These are phyloP conservation scores for Claviceps sp. DNA, from an alignment of 2,329 filamentous ascomycete species.

Conservation along the genomic window DNA sequence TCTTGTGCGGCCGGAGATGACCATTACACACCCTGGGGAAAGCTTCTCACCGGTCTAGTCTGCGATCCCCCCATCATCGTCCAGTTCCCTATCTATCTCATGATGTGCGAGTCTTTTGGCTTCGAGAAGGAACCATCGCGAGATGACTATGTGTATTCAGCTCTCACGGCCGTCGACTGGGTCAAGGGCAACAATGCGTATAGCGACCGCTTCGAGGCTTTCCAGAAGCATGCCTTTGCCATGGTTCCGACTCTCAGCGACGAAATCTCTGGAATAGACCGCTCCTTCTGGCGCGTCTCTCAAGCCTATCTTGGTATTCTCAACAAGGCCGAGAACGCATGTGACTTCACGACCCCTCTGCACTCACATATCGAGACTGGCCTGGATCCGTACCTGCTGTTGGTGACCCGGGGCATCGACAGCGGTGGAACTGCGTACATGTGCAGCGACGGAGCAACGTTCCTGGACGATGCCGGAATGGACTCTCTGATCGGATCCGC, in stretches of 20 bases:
- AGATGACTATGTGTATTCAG: conserved; percentile 6
- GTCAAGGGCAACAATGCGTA: conserved; percentile 4
- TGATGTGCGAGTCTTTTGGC: conserved; percentile 7
- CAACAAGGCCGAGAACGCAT: conserved; percentile 3
- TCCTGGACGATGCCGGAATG: conserved; percentile 4
- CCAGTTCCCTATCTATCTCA: conserved; percentile 8
- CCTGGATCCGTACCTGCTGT: conserved; percentile 4
- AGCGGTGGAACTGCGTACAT: conserved; percentile 6
- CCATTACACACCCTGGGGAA: conserved; percentile 4
- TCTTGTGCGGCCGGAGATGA: conserved; percentile 3
- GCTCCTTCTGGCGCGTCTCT: conserved; percentile 6
- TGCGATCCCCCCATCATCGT: conserved; percentile 8
- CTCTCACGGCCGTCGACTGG: conserved; percentile 6
- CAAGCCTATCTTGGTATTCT: conserved; percentile 4
- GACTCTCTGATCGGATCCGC: conserved; percentile 7
- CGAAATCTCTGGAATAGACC: conserved; percentile 2
- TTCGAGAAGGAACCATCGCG: conserved; percentile 1
- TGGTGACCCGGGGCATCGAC: conserved; percentile 4
- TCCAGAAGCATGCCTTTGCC: not conserved
- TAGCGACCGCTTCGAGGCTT: conserved; percentile 1
- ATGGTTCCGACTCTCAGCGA: conserved; percentile 4
- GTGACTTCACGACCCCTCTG: not conserved
- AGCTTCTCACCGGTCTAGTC: conserved; percentile 5
- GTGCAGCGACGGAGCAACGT: conserved; percentile 7
- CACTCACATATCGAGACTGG: conserved; percentile 3